phyloP scores from a whole-genome alignment of 2,329 filamentous ascomycete genomes.

The Ascochyta lentis region DNA sequence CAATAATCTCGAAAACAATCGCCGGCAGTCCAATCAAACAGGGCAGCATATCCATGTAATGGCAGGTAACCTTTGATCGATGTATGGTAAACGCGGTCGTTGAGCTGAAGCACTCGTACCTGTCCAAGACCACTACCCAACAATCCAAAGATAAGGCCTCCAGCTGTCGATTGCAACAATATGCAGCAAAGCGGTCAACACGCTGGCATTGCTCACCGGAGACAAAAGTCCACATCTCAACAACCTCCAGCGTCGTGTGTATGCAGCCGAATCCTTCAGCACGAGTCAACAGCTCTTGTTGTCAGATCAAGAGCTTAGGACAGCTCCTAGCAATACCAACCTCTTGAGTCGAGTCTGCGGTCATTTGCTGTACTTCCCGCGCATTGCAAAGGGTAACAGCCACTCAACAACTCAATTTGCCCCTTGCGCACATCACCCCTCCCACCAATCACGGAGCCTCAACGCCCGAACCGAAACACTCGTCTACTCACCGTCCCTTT shows the following conservation, averaged over 20 bases:
- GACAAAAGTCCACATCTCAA: background rate
- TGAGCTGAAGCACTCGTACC: background rate
- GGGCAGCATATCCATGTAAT: background rate
- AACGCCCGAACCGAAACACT: background rate
- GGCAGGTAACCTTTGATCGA: too few species aligned
- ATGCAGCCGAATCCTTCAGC: too few species aligned
- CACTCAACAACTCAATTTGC: background rate
- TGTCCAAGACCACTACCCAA: background rate
- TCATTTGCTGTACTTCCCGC: too few species aligned
- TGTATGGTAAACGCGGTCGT: too few species aligned
- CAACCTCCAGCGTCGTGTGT: too few species aligned
- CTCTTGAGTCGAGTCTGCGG: too few species aligned
- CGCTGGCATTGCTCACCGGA: constrained; percentile 2
- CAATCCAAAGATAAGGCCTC: background rate
- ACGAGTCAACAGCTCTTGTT: too few species aligned
- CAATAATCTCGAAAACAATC: background rate
- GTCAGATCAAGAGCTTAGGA: too few species aligned
- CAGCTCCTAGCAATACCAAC: too few species aligned
- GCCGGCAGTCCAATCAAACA: background rate
- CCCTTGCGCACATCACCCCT: background rate
- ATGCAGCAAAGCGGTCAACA: background rate
- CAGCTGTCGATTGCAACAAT: background rate
- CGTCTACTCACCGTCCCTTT: background rate
- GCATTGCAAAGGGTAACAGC: too few species aligned
- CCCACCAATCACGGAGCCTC: background rate